Percentiles rank a stretch among this genome's conserved stretches.
Evolutionary conservation across 192 early-diverging fungal species (phyloP).

Genomic region (Coemansia sp.): DNA sequence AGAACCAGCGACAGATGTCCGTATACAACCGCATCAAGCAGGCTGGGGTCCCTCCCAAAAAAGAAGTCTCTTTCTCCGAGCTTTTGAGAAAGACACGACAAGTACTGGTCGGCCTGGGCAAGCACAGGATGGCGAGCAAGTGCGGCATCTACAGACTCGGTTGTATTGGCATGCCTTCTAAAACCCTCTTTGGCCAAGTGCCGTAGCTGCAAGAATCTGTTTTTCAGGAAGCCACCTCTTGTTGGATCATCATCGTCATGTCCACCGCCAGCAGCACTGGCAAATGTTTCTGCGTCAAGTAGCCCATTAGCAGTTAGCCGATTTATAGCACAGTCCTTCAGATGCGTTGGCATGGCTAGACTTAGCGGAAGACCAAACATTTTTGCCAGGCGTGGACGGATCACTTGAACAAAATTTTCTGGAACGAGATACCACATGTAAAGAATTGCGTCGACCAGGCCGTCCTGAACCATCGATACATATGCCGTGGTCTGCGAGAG

Average conservation of each 20-base stretch:
- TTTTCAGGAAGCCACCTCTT: constrained; percentile 14
- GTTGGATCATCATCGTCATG: background rate
- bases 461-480: constrained; percentile 74
- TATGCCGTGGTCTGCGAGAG: constrained; percentile 48
- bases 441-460: constrained; percentile 75
- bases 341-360: constrained; percentile 70
- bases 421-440: constrained; percentile 83
- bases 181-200: constrained; percentile 45
- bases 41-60: constrained; percentile 75
- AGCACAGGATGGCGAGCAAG: constrained; percentile 64
- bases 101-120: constrained; percentile 64
- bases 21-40: constrained; percentile 81
- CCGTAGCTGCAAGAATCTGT: background rate
- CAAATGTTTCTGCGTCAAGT: constrained; percentile 13
- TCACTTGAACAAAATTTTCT: constrained; percentile 76
- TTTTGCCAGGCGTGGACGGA: constrained; percentile 71
- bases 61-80: constrained; percentile 78
- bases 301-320: constrained; percentile 57
- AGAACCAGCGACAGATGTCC: constrained; percentile 79
- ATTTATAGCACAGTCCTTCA: constrained; percentile 68
- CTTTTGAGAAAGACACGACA: constrained; percentile 68
- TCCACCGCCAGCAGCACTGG: background rate
- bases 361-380: constrained; percentile 69
- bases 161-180: constrained; percentile 43
- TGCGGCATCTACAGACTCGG: background rate